These are phyloP conservation scores for Agrocybe praecox DNA, from an alignment of 768 basidiomycete genomes.

Conservation along the genomic window DNA sequence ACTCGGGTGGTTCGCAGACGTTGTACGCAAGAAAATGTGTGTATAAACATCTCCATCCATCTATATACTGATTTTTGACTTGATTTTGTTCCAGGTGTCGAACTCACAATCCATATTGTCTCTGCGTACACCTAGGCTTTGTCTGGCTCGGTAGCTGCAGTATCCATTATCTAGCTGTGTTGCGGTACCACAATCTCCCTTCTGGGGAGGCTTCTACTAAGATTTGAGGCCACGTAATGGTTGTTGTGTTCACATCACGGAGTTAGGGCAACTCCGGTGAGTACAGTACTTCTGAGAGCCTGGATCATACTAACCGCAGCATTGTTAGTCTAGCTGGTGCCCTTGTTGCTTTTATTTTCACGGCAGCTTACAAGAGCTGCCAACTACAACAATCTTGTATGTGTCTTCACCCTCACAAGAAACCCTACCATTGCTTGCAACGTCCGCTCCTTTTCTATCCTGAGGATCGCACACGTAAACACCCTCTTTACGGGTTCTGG, in stretches of 20 bases:
- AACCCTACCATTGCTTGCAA: constrained; percentile 58
- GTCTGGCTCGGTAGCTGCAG: too few species aligned
- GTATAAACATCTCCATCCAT: too few species aligned
- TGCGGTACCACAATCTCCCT: too few species aligned
- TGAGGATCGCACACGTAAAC: constrained; percentile 43
- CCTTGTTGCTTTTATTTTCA: constrained; percentile 64
- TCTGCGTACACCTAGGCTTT: too few species aligned
- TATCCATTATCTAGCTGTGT: too few species aligned
- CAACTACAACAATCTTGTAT: constrained; percentile 47
- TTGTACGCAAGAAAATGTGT: too few species aligned
- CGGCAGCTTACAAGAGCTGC: constrained; percentile 68
- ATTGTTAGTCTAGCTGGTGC: constrained; percentile 50
- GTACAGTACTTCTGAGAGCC: constrained; percentile 18
- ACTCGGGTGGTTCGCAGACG: constrained; percentile 82
- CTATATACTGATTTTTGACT: too few species aligned
- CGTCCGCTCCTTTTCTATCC: constrained; percentile 66
- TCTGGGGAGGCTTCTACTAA: constrained; percentile 76
- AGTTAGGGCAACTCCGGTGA: constrained; percentile 84
- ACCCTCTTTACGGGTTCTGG: constrained; percentile 46
- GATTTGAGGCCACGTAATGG: constrained; percentile 85
- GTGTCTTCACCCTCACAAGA: constrained; percentile 57
- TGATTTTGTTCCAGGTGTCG: too few species aligned
- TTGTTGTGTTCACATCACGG: constrained; percentile 82
- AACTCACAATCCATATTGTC: too few species aligned
- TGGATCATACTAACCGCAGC: background rate